Evolutionary conservation across 2,329 filamentous ascomycete genomes (phyloP).

Genomic region (Talaromyces sp.): DNA sequence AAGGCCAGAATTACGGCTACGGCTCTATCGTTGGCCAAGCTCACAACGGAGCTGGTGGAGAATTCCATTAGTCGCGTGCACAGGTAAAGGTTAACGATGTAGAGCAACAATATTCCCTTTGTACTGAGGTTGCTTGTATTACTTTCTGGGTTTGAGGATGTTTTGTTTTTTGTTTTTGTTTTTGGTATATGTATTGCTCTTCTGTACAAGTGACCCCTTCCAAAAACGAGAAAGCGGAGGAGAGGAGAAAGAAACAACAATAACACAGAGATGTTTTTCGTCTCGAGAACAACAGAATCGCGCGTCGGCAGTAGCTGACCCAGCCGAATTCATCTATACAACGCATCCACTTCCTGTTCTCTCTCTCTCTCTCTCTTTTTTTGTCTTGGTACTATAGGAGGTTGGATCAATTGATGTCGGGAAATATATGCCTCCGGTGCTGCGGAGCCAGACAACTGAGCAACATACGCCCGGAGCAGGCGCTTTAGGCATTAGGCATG

Average conservation of each 20-base stretch:
- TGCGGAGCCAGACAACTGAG: not conserved
- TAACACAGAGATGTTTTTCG: not conserved
- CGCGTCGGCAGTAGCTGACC: not conserved
- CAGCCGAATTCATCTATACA: conserved; percentile 4
- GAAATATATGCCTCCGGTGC: conserved; percentile 7
- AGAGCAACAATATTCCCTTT: conserved; percentile 2
- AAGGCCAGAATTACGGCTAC: conserved; percentile 42
- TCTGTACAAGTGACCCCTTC: conserved; percentile 9
- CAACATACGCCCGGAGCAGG: conserved; percentile 4
- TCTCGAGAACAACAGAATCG: not conserved
- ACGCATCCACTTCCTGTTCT: conserved; percentile 1
- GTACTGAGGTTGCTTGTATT: conserved; percentile 1
- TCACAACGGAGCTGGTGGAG: conserved; percentile 45
- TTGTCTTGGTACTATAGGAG: not conserved
- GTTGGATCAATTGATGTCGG: conserved; percentile 2
- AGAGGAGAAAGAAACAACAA: not conserved
- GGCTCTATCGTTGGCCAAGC: conserved; percentile 42
- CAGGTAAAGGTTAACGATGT: not conserved
- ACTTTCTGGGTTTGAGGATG: not conserved
- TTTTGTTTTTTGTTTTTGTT: not conserved
- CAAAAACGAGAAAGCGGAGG: conserved; percentile 5
- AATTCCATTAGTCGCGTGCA: conserved; percentile 33
- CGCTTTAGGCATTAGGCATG: conserved; percentile 8
- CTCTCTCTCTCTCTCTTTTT: conserved; percentile 1
- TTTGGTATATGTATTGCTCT: not conserved